These are phyloP conservation scores for Phytophthora sojae DNA, from an alignment of 352 stramenopile genomes.

Conservation along the genomic window DNA sequence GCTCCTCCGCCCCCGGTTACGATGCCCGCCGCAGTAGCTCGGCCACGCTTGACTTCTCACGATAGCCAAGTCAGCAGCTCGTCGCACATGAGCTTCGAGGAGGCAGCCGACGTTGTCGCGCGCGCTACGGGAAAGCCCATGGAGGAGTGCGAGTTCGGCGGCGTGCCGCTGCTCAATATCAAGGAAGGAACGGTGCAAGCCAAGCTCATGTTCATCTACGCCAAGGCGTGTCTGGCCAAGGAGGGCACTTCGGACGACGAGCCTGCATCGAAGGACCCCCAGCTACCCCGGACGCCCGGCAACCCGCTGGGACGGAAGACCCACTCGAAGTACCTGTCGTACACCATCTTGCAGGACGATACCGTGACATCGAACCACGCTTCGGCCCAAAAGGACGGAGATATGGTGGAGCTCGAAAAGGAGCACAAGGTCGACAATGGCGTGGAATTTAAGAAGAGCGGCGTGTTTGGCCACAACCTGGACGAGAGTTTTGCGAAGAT, in stretches of 20 bases:
- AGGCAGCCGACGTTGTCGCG: conserved; percentile 60
- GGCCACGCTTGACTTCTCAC: conserved; percentile 26
- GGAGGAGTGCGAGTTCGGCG: conserved; percentile 72
- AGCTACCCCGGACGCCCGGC: conserved; percentile 31
- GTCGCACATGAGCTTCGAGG: conserved; percentile 55
- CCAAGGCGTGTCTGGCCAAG: conserved; percentile 78
- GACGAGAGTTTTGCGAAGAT: conserved; percentile 38
- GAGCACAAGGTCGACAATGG: conserved; percentile 5
- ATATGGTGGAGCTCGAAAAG: conserved; percentile 10
- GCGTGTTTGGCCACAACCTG: conserved; percentile 21
- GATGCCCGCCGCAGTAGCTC: conserved; percentile 7
- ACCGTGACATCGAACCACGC: conserved; percentile 30
- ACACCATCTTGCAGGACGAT: conserved; percentile 46
- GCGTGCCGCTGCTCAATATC: conserved; percentile 62
- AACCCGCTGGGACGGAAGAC: conserved; percentile 52
- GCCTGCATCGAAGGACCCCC: conserved; percentile 17
- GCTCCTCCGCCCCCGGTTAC: neutral
- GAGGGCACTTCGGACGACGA: conserved; percentile 41
- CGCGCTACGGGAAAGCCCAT: conserved; percentile 63
- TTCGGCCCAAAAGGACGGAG: conserved; percentile 7
- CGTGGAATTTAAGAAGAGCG: conserved; percentile 13
- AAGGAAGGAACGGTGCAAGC: conserved; percentile 73
- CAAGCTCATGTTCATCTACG: conserved; percentile 75
- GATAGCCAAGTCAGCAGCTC: conserved; percentile 41
- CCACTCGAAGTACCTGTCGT: conserved; percentile 45